These are phyloP conservation scores for Trichoderma lentiforme DNA, from an alignment of 2,329 filamentous ascomycete genomes.

Conservation along the genomic window DNA sequence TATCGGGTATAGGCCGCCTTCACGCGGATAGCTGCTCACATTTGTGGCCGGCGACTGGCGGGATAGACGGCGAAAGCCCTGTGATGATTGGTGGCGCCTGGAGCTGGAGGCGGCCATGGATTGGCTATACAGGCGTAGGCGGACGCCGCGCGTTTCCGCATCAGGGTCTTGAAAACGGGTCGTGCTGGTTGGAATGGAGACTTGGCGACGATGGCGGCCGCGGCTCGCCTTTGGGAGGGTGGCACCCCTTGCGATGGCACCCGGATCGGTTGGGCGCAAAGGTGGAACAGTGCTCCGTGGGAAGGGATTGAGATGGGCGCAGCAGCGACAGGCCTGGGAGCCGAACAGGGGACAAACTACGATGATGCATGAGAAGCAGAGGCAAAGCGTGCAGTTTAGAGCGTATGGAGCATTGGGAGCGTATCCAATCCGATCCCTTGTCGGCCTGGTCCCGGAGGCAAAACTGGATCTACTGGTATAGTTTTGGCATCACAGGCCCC, in stretches of 20 bases:
- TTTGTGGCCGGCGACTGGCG: slow-evolving; percentile 13
- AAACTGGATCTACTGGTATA: neutral
- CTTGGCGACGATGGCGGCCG: slow-evolving; percentile 13
- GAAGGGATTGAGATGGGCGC: slow-evolving; percentile 4
- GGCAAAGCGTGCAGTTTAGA: neutral
- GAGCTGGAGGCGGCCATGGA: neutral
- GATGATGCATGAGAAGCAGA: neutral
- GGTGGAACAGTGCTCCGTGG: slow-evolving; percentile 1
- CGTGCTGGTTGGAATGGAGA: slow-evolving; percentile 6
- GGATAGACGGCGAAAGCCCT: slow-evolving; percentile 8
- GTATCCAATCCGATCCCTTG: neutral
- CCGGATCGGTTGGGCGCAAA: slow-evolving; percentile 9
- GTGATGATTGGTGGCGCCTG: slow-evolving; percentile 10
- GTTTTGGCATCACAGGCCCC: neutral
- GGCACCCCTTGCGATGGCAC: slow-evolving; percentile 12
- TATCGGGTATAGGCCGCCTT: neutral
- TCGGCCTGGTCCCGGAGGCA: neutral
- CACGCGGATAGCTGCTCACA: slow-evolving; percentile 12
- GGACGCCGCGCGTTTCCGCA: slow-evolving; percentile 10
- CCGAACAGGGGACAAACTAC: neutral
- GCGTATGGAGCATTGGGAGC: neutral
- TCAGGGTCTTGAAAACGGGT: neutral
- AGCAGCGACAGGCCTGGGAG: neutral
- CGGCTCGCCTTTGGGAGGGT: slow-evolving; percentile 14
- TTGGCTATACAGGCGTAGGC: neutral